Conservation (phyloP, 768 basidiomycete species). For the Auricularia sp. region DNA sequence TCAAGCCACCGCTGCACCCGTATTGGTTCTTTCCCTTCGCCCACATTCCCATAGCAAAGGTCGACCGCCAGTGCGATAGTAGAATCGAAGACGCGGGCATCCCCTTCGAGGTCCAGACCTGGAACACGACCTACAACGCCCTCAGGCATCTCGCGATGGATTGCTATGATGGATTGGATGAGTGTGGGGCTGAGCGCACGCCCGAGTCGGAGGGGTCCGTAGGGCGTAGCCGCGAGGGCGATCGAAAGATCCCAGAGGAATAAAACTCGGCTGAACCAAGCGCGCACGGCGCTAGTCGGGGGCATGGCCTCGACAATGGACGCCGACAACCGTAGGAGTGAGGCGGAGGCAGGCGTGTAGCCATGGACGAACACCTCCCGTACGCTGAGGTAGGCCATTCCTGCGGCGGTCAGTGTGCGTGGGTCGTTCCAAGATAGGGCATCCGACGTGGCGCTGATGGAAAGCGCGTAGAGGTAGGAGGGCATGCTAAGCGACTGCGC, state of each 20-base stretch:
- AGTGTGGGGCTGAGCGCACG: neutral
- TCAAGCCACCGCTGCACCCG: neutral
- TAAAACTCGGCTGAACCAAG: neutral
- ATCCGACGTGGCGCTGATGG: neutral
- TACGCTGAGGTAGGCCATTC: neutral
- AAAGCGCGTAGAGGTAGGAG: neutral
- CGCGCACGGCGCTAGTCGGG: neutral
- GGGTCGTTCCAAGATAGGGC: neutral
- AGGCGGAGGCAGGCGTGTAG: neutral
- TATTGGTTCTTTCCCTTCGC: neutral
- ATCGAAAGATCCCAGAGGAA: neutral
- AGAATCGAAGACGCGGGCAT: neutral
- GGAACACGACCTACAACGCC: neutral
- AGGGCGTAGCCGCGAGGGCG: neutral
- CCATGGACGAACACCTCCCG: neutral
- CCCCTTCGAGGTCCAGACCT: neutral
- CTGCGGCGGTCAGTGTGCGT: neutral
- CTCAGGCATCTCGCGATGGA: neutral
- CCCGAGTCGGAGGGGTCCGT: neutral
- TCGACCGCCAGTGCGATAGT: neutral
- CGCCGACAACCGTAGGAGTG: neutral
- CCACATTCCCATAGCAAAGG: neutral
- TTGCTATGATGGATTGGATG: neutral
- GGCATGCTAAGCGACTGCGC: neutral
- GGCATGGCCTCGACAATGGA: neutral